Evolutionary conservation across 176 grass and related monocot genomes (phyloP), one percentile per base, ranked within the genome.

Genomic region (Juncus inflexus): DNA sequence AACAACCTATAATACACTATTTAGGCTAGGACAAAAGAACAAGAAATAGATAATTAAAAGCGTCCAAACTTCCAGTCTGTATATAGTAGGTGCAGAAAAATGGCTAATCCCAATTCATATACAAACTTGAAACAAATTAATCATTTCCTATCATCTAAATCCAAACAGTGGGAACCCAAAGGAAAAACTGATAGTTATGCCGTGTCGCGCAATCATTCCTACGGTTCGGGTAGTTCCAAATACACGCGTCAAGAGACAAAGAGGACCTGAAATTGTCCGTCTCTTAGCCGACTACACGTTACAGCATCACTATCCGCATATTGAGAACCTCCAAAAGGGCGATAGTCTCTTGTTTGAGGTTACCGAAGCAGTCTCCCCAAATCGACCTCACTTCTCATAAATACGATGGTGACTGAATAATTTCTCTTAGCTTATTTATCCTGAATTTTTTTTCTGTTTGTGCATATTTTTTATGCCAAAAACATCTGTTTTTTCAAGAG

Each of bases 371-470:
- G 88, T 80, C 80, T 43, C 79, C 85, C 66, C 55, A 82, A 10
- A 90, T 97, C 12, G 94, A 97, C 84, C 77, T 97, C 63, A 91
- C 94, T 74, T 97, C 87, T 11, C 91, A 97, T 58, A 97, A 97
- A 79, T 97, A 97, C 89, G 94, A 87, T 59, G 94, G 94, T 64
- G 79, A 82, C 39, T 58, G 56, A 50, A 52, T 38, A 66, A 1
- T 13, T 72, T 2, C 11, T 15, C 40, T 63, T 37, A 14, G 50
- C 37, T 52, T 67, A 13, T 51, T 6, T 6, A 51, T 51, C 47
- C 54, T 38, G n/a, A n/a, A n/a, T n/a, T 39, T 50, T 45, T n/a
- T n/a, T n/a, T n/a, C n/a, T n/a, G n/a, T n/a, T n/a, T n/a, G n/a
- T n/a, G n/a, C n/a, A n/a, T n/a, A n/a, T n/a, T n/a, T n/a, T n/a